Evolutionary conservation across 805 yeast species (phyloP).

Genomic region (Maudiozyma turicensis): DNA sequence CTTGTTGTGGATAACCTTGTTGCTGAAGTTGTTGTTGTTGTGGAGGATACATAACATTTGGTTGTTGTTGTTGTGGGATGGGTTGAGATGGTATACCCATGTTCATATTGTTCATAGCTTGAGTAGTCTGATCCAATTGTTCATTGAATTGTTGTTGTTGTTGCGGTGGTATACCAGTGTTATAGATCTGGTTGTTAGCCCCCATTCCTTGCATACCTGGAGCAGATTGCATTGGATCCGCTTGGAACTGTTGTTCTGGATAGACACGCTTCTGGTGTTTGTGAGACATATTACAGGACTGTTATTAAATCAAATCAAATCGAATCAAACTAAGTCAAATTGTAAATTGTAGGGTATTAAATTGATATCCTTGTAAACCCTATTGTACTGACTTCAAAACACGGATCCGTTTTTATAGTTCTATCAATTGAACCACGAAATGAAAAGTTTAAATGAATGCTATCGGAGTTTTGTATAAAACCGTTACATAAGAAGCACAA

Average conservation of each 20-base stretch:
- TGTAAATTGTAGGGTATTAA: neutral
- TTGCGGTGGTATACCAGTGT: neutral
- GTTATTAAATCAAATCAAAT: neutral
- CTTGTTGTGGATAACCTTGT: slow-evolving; percentile 17
- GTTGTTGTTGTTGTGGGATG: neutral
- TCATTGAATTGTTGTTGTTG: slow-evolving; percentile 19
- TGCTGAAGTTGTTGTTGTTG: slow-evolving; percentile 15
- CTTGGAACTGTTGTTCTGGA: slow-evolving; percentile 34
- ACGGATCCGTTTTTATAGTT: too few relatives aligned
- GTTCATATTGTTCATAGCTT: slow-evolving; percentile 27
- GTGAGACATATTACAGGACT: slow-evolving; percentile 33
- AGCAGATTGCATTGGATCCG: neutral
- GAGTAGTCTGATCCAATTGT: slow-evolving; percentile 28
- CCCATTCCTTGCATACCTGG: neutral
- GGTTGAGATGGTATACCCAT: slow-evolving; percentile 3
- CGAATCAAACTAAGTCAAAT: neutral
- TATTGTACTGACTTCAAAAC: too few relatives aligned
- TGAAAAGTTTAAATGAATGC: too few relatives aligned
- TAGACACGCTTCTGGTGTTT: slow-evolving; percentile 36
- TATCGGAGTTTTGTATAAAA: too few relatives aligned
- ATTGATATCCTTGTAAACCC: too few relatives aligned
- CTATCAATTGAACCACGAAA: too few relatives aligned
- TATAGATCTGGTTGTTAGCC: neutral
- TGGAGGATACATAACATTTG: slow-evolving; percentile 15
- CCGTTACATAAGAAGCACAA: too few relatives aligned